Conservation (phyloP, 306 rosid species). For the Luffa aegyptiaca region DNA sequence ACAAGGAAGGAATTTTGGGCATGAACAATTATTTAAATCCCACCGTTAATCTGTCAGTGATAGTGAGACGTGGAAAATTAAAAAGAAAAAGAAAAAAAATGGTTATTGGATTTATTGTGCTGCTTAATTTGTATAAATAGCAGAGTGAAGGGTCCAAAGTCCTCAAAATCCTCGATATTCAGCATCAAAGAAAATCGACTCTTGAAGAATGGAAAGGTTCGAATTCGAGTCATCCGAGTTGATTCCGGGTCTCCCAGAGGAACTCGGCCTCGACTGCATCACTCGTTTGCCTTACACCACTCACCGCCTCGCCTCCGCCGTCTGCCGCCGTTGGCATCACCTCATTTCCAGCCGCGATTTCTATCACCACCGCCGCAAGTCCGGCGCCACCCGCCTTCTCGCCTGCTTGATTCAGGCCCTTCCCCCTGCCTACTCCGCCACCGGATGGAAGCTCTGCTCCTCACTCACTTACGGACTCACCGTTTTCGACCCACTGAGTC, state of each 20-base stretch:
- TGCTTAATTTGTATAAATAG: not conserved
- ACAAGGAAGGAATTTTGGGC: not conserved
- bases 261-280: slow-evolving; percentile 37
- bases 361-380: slow-evolving; percentile 25
- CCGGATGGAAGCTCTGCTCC: slow-evolving; percentile 14
- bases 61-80: not conserved
- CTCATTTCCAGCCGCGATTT: slow-evolving; percentile 27
- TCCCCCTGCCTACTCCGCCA: not conserved
- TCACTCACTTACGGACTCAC: slow-evolving; percentile 26
- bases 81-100: not conserved
- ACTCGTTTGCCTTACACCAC: slow-evolving; percentile 28
- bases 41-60: not conserved
- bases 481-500: slow-evolving; percentile 23
- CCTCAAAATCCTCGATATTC: not conserved
- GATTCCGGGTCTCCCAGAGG: slow-evolving; percentile 39
- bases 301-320: slow-evolving; percentile 38
- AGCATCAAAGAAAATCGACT: not conserved
- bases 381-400: slow-evolving; percentile 24
- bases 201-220: not conserved
- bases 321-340: slow-evolving; percentile 35
- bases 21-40: not conserved
- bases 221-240: slow-evolving; percentile 11
- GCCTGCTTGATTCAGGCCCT: slow-evolving; percentile 36
- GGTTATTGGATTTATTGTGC: not conserved
- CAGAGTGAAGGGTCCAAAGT: not conserved